Conservation (phyloP, 768 basidiomycete genomes). For the Psilocybe cyanescens region DNA sequence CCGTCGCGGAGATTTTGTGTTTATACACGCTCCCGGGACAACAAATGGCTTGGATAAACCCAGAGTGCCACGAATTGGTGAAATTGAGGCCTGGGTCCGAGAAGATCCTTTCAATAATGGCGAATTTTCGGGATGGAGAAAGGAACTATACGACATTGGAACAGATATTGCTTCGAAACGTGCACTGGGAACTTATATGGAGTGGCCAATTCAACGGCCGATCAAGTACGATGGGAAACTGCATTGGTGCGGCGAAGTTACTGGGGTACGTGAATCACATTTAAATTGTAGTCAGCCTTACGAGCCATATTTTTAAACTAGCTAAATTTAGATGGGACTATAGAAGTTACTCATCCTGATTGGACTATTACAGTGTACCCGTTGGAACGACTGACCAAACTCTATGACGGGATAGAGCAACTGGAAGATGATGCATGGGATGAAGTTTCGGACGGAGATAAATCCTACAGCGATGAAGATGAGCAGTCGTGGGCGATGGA, state of each 20-base stretch:
- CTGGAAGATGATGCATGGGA: constrained; percentile 71
- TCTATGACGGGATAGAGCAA: constrained; percentile 85
- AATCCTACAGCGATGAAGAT: constrained; percentile 46
- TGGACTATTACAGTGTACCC: constrained; percentile 52
- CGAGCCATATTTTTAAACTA: constrained; percentile 28
- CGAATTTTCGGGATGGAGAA: constrained; percentile 70
- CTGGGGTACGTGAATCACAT: constrained; percentile 49
- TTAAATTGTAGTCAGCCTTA: constrained; percentile 7
- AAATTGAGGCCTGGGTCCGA: constrained; percentile 79
- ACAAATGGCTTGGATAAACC: constrained; percentile 75
- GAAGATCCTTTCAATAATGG: constrained; percentile 58
- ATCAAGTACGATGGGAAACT: constrained; percentile 43
- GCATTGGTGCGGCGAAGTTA: constrained; percentile 89
- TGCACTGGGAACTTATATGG: constrained; percentile 37
- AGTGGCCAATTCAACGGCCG: constrained; percentile 48
- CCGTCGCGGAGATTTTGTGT: constrained; percentile 81
- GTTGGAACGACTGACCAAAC: constrained; percentile 68
- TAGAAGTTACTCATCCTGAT: constrained; percentile 75
- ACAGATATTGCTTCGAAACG: constrained; percentile 53
- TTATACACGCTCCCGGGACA: constrained; percentile 71
- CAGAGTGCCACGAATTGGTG: constrained; percentile 82
- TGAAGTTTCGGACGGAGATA: constrained; percentile 48
- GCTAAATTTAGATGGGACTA: constrained; percentile 76
- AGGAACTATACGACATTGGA: constrained; percentile 72
- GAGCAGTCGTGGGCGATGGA: constrained; percentile 46